Evolutionary conservation across 2,329 filamentous ascomycete species (phyloP), one percentile per base, ranked within the genome.

Genomic region (Paraconiothyrium brasiliense): DNA sequence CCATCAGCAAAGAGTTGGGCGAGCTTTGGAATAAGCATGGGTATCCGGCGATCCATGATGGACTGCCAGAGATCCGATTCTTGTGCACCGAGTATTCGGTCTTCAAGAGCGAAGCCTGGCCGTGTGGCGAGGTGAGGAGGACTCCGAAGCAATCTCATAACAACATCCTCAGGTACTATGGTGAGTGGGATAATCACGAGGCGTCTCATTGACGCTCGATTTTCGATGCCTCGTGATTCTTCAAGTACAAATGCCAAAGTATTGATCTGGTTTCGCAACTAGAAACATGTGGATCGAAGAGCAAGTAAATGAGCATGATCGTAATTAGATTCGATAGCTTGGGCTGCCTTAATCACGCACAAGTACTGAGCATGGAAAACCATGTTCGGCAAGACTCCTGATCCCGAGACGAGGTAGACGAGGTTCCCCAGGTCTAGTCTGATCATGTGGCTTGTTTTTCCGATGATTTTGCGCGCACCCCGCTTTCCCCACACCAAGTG

Each of bases 401-500:
- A n/a, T 4, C n/a, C 39, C 10, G 43, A 24, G n/a, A 8, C 7
- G 20, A 46, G n/a, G 20, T 32, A 24, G n/a, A 8, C 20, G 20
- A 46, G n/a, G 20, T 32, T 32, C 46, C 16, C 44, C 24, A n/a
- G 5, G 46, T 30, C 27, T 30, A 30, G 6, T 30, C 27, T 30
- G 27, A 6, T 51, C 32, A 34, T 37, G 48, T 37, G 32, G 14
- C 16, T 2, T 22, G 11, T 51, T 51, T 35, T 51, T 51, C 48
- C 48, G 48, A 51, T 22, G 11, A 35, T 51, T 51, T 51, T 51
- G 48, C 48, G 48, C 10, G 3, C 48, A 51, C 48, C 48, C 48
- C 48, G 30, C 48, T 51, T 37, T 37, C 32, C 48, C 48, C 48
- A 51, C 48, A 51, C 48, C 32, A 22, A 51, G 48, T 51, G 48